Evolutionary conservation across 2,329 filamentous ascomycete species (phyloP), one percentile per base, ranked within the genome.

Genomic region (Juglanconis oblonga): DNA sequence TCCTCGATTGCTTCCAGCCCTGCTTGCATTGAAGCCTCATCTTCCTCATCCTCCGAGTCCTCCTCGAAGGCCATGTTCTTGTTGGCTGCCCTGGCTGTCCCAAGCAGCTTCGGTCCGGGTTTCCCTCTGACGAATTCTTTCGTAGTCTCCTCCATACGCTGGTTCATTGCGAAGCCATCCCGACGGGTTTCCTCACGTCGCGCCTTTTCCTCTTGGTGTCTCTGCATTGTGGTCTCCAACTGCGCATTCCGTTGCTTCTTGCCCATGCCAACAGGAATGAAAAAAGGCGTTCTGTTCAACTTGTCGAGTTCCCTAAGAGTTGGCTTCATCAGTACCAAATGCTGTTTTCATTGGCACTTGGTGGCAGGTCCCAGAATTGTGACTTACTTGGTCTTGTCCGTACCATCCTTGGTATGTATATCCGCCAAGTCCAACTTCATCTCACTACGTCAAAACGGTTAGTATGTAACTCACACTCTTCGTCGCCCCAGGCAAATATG

Each of bases 211-310:
- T 80, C 71, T n/a, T n/a, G n/a, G n/a, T n/a, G n/a, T n/a, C 87
- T 87, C 50, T 88, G 85, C 69, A 96, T 78, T 49, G 90, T 83
- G 57, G 85, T 81, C 54, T 88, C 80, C 65, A 95, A 90, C 45
- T 85, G 82, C 59, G 84, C 85, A 57, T 81, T 79, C 33, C 82
- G 83, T 49, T 88, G 83, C 65, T 82, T 83, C 64, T 84, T 86
- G 13, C 85, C 86, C 0, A 90, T 95, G 56, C 81, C 80, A 32
- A 93, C 87, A 69, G 92, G 89, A 29, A 93, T 84, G 5, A 91
- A 90, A 70, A 97, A 97, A 92, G 97, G 96, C 77, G 88, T 92
- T 64, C 89, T 82, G 74, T 97, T 96, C 53, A 96, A 79, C 1
- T 85, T 91, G 77, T 94, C 94, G 42, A n/a, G n/a, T n/a, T n/a